Evolutionary conservation across 495 filamentous ascomycete species (phyloP).

Genomic region (Daldinia concentrica): DNA sequence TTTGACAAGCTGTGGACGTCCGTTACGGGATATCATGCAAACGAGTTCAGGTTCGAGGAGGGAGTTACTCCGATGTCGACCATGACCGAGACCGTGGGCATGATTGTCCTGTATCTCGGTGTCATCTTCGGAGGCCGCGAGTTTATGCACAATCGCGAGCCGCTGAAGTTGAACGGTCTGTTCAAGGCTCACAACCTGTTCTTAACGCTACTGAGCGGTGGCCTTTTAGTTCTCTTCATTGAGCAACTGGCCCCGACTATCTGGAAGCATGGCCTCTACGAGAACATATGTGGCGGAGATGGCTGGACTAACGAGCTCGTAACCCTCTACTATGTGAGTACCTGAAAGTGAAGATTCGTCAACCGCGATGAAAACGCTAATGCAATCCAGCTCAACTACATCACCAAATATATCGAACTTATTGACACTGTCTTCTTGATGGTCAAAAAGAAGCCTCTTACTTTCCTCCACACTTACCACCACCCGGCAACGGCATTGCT

Average conservation of each 20-base stretch:
- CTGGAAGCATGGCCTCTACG: slow-evolving; percentile 71
- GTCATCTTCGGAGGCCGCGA: slow-evolving; percentile 78
- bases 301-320: slow-evolving; percentile 81
- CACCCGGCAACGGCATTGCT: slow-evolving; percentile 83
- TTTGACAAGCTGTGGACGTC: slow-evolving; percentile 82
- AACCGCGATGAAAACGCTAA: slow-evolving; percentile 40
- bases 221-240: slow-evolving; percentile 72
- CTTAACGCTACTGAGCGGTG: slow-evolving; percentile 72
- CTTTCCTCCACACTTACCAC: slow-evolving; percentile 86
- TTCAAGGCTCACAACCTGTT: slow-evolving; percentile 85
- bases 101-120: slow-evolving; percentile 74
- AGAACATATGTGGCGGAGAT: slow-evolving; percentile 71
- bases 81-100: slow-evolving; percentile 65
- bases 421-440: slow-evolving; percentile 82
- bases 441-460: slow-evolving; percentile 85
- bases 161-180: slow-evolving; percentile 70
- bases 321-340: slow-evolving; percentile 78
- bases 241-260: slow-evolving; percentile 76
- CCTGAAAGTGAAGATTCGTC: not conserved
- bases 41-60: slow-evolving; percentile 71
- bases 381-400: slow-evolving; percentile 73
- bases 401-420: slow-evolving; percentile 82
- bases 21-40: slow-evolving; percentile 74
- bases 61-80: slow-evolving; percentile 75
- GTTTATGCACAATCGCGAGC: slow-evolving; percentile 73